A percentile compares a stretch with the other conserved stretches of the same genome.
Conservation (phyloP, 2,329 filamentous ascomycete species). For the Calonectria honghensis region DNA sequence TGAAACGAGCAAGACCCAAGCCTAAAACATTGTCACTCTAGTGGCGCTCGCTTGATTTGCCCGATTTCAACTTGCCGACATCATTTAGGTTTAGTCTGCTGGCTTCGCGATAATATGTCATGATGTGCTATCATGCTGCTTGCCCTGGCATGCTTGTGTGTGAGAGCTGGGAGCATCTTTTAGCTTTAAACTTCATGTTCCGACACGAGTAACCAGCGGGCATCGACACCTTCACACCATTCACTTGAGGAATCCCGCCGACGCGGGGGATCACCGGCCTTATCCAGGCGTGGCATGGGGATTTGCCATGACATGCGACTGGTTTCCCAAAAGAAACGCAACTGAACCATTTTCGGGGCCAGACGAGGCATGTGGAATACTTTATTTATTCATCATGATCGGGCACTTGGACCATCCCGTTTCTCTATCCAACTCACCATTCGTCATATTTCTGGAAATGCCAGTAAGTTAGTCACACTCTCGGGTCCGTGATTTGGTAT, state of each 20-base stretch:
- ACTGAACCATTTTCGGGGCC: background rate
- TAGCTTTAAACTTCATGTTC: conserved; percentile 10
- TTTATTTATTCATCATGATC: conserved; percentile 39
- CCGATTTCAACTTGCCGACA: background rate
- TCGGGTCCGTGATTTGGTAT: conserved; percentile 29
- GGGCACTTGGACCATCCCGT: conserved; percentile 20
- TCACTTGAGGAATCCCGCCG: background rate
- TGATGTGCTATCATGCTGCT: background rate
- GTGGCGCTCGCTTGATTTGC: background rate
- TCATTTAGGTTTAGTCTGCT: conserved; percentile 7
- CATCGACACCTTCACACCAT: background rate
- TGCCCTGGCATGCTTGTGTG: background rate
- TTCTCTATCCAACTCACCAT: conserved; percentile 1
- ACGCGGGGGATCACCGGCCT: background rate
- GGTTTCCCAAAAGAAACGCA: background rate
- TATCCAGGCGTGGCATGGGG: too few species aligned
- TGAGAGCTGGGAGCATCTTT: background rate
- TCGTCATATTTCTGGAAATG: background rate
- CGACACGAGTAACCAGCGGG: conserved; percentile 1
- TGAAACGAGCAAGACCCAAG: conserved; percentile 1
- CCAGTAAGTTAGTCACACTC: conserved; percentile 8
- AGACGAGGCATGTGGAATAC: conserved; percentile 13
- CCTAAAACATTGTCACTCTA: background rate
- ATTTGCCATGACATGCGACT: background rate
- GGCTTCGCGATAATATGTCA: background rate